Evolutionary conservation across 768 basidiomycete species (phyloP).

Genomic region (Termitomyces sp.): DNA sequence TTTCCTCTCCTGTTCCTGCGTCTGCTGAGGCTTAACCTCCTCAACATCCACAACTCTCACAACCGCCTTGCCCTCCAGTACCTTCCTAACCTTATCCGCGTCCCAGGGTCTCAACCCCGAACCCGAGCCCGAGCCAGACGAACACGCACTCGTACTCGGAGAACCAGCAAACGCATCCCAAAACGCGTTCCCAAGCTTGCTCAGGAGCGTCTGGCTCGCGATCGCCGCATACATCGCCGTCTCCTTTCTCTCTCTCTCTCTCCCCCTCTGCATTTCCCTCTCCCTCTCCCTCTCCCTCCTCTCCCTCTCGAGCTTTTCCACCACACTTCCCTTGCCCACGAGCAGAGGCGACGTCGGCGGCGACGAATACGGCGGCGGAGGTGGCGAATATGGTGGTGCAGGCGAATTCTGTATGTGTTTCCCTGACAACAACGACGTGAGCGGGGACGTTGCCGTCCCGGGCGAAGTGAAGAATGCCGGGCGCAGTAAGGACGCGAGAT

Average conservation of each 20-base stretch:
- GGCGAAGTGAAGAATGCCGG: conserved; percentile 28
- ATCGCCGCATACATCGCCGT: conserved; percentile 66
- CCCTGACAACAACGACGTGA: conserved; percentile 39
- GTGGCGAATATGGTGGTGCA: conserved; percentile 18
- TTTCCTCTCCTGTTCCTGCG: conserved; percentile 26
- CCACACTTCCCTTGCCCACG: conserved; percentile 21
- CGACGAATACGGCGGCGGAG: conserved; percentile 23
- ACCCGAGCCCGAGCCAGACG: conserved; percentile 18
- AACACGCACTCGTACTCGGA: conserved; percentile 16
- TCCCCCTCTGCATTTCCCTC: conserved; percentile 23
- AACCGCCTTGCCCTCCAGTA: conserved; percentile 82
- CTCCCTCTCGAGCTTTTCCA: conserved; percentile 26
- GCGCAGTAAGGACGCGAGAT: conserved; percentile 39
- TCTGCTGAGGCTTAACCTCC: background rate
- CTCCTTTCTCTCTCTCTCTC: conserved; percentile 34
- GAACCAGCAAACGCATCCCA: conserved; percentile 85
- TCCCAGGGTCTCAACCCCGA: conserved; percentile 46
- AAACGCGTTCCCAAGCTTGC: conserved; percentile 72
- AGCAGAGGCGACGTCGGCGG: conserved; percentile 43
- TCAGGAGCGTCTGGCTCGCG: conserved; percentile 73
- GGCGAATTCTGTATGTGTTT: conserved; percentile 30
- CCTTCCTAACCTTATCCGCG: conserved; percentile 75
- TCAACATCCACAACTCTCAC: conserved; percentile 79
- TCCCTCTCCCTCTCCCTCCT: conserved; percentile 22
- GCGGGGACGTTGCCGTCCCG: conserved; percentile 11